A percentile compares a stretch with the other conserved stretches of the same genome.
phyloP scores from a whole-genome alignment of 192 early-diverging fungal species.

The Backusella macrospora region DNA sequence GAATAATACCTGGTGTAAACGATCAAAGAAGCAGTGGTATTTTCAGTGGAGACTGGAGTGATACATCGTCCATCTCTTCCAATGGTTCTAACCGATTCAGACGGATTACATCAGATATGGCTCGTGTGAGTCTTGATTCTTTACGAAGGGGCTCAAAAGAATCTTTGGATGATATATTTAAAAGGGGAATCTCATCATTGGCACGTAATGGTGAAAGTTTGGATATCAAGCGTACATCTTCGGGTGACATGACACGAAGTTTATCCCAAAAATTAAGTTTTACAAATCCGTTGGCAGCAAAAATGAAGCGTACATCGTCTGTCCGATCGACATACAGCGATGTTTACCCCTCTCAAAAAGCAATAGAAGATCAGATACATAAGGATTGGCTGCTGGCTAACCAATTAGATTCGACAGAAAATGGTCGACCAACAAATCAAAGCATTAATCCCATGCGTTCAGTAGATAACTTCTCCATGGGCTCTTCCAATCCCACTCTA shows the following conservation, averaged over 20 bases:
- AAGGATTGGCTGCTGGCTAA: conserved; percentile 20
- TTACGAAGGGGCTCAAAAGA: conserved; percentile 27
- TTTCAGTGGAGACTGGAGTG: conserved; percentile 30
- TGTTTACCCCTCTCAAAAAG: not conserved
- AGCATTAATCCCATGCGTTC: not conserved
- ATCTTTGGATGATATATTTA: conserved; percentile 32
- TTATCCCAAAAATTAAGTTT: conserved; percentile 23
- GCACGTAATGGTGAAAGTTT: conserved; percentile 1
- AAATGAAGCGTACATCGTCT: conserved; percentile 10
- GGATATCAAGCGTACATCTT: conserved; percentile 12
- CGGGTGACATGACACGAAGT: conserved; percentile 21
- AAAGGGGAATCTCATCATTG: conserved; percentile 5
- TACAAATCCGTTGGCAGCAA: conserved; percentile 12
- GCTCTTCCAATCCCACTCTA: not conserved
- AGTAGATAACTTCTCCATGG: not conserved
- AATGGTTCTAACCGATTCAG: conserved; percentile 15
- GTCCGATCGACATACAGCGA: conserved; percentile 5
- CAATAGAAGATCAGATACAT: conserved; percentile 20
- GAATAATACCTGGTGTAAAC: conserved; percentile 29
- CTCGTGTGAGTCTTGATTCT: conserved; percentile 29
- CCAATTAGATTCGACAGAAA: conserved; percentile 5
- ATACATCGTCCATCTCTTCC: conserved; percentile 29
- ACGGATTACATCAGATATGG: conserved; percentile 26
- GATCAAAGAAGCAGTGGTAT: conserved; percentile 25
- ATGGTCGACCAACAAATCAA: not conserved